Evolutionary conservation across 2,329 filamentous ascomycete species (phyloP), one percentile per base, ranked within the genome.

Genomic region (Colletotrichum siamense): DNA sequence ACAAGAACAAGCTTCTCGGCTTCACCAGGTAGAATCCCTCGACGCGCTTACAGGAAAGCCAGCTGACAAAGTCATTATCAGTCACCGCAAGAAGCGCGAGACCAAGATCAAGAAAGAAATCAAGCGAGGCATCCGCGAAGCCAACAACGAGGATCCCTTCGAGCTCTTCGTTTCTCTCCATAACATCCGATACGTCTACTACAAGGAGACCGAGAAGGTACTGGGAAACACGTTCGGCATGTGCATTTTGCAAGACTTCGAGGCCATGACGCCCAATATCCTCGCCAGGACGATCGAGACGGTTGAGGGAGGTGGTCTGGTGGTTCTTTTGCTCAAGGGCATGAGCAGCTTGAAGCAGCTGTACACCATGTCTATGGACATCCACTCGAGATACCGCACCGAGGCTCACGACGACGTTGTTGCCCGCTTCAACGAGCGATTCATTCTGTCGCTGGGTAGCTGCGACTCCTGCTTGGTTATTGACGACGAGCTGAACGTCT

Each of bases 161-260:
- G 97, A 99, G 87, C 92, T 99, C 71, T 99, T 99, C 87, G 94
- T 99, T 81, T 97, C 96, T 75, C 93, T 98, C 73, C 95, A 99
- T 88, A 96, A 98, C 85, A 98, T 99, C 84, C 95, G 97, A 85
- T 99, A 99, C 91, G 95, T 97, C 74, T 99, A 98, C 90, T 99
- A 99, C 89, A 99, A 99, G 87, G 97, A 99, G 88, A 99, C 97
- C 32, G 97, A 99, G 82, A 99, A 98, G 89, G 98, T 99, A 82
- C 87, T 99, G 73, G 97, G 97, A 84, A 98, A 99, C 85, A 99
- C 97, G 59, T 99, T 97, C 83, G 96, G 96, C 83, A 98, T 98
- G 95, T 98, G 96, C 84, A 98, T 99, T 79, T 87, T 99, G 80
- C 97, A 99, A 85, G 97, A 99, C 83, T 99, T 99, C 81, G 97